These are phyloP conservation scores for Tuber aestivum DNA, from an alignment of 495 filamentous ascomycete species.

Conservation along the genomic window DNA sequence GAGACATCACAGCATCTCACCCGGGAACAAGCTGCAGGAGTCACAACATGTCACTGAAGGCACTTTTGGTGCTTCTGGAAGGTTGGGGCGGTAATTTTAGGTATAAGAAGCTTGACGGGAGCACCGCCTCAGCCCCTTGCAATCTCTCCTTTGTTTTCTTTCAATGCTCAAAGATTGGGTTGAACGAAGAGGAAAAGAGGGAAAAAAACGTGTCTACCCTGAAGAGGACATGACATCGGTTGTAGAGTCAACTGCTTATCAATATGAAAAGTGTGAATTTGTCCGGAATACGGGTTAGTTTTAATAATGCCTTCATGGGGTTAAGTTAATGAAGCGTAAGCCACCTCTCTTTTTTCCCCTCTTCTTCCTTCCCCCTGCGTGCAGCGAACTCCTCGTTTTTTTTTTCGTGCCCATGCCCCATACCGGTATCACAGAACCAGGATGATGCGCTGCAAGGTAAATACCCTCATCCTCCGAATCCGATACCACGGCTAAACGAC, in stretches of 20 bases:
- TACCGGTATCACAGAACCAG: neutral
- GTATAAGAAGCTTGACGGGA: neutral
- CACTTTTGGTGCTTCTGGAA: neutral
- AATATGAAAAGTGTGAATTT: neutral
- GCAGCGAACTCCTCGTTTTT: neutral
- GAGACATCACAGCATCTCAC: neutral
- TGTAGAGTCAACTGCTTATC: neutral
- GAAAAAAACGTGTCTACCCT: neutral
- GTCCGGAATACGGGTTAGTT: neutral
- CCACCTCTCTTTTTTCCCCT: neutral
- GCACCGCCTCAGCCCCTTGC: neutral
- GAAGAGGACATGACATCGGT: neutral
- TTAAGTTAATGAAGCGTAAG: neutral
- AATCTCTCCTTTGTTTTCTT: neutral
- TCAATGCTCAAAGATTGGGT: neutral
- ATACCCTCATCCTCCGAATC: neutral
- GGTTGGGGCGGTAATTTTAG: neutral
- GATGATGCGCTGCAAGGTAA: conserved; percentile 3
- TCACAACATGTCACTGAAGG: neutral
- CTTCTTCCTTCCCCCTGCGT: neutral
- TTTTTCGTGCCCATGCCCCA: neutral
- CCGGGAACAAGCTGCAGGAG: neutral
- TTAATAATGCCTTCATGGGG: neutral
- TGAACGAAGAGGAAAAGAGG: neutral
- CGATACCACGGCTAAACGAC: conserved; percentile 5